A percentile compares a stretch with the other conserved stretches of the same genome.
phyloP scores from a whole-genome alignment of 2,329 filamentous ascomycete species.

The Graphilbum fragrans region DNA sequence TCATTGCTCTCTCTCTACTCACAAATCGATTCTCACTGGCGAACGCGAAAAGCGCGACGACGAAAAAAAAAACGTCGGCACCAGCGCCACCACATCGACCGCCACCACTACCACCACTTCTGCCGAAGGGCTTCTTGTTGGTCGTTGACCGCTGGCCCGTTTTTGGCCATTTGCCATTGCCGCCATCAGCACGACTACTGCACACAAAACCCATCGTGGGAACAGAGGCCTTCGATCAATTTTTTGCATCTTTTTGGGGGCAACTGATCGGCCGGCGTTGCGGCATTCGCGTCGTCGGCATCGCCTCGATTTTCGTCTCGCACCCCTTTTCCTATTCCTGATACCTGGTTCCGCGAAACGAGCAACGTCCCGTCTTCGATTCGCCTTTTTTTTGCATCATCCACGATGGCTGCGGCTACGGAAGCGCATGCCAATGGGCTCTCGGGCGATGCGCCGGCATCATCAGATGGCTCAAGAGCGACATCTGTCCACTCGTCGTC shows the following conservation, averaged over 20 bases:
- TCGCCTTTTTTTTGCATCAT: background rate
- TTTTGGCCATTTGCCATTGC: no score
- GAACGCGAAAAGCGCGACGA: constrained; percentile 5
- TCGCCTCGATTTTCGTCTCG: background rate
- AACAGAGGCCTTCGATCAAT: no score
- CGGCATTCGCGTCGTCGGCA: no score
- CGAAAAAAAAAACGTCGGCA: background rate
- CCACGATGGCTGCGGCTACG: constrained; percentile 19
- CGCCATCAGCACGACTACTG: no score
- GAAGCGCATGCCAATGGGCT: constrained; percentile 18
- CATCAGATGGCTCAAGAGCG: constrained; percentile 13
- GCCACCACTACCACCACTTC: background rate
- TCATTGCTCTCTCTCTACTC: constrained; percentile 1
- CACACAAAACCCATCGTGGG: no score
- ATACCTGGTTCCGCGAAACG: background rate
- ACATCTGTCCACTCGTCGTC: constrained; percentile 13
- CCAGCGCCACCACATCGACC: background rate
- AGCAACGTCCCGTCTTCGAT: no score
- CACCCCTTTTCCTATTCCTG: background rate
- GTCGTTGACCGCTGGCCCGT: no score
- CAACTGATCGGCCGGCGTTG: no score
- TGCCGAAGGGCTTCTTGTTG: no score
- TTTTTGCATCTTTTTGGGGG: no score
- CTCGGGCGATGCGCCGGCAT: constrained; percentile 14
- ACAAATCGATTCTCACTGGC: background rate